Evolutionary conservation across 108 stramenopile species (phyloP).

Genomic region (Skeletonema potamos): DNA sequence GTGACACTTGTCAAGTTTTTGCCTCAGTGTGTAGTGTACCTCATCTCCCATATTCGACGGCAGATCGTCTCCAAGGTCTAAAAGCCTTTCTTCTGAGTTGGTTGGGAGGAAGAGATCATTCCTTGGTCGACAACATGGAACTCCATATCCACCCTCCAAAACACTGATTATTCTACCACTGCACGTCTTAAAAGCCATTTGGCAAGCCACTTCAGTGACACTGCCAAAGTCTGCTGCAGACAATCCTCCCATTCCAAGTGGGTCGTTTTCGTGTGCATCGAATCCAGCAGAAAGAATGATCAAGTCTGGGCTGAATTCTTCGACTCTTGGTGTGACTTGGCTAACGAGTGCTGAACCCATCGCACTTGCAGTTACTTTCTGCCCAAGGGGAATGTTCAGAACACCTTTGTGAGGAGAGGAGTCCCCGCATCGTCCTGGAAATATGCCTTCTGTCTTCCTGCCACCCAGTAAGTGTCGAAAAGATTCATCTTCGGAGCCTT

Average conservation of each 20-base stretch:
- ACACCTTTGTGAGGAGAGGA: slow-evolving; percentile 84
- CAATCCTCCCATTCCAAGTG: slow-evolving; percentile 82
- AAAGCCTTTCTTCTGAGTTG: slow-evolving; percentile 18
- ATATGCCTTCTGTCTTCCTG: slow-evolving; percentile 73
- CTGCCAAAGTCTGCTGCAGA: slow-evolving; percentile 84
- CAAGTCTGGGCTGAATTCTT: slow-evolving; percentile 90
- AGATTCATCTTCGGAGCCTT: slow-evolving; percentile 55
- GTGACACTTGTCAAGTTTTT: slow-evolving; percentile 77
- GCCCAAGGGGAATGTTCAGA: slow-evolving; percentile 85
- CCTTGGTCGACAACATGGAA: slow-evolving; percentile 78
- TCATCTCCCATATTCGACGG: slow-evolving; percentile 74
- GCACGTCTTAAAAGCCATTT: slow-evolving; percentile 85
- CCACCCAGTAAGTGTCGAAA: slow-evolving; percentile 46
- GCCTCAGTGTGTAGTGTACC: slow-evolving; percentile 51
- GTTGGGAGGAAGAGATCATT: slow-evolving; percentile 54
- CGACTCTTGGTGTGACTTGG: slow-evolving; percentile 81
- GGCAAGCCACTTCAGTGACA: slow-evolving; percentile 82
- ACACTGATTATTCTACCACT: slow-evolving; percentile 92
- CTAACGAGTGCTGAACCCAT: slow-evolving; percentile 77
- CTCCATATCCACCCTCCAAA: slow-evolving; percentile 98
- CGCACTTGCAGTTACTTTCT: slow-evolving; percentile 65
- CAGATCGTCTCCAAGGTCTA: slow-evolving; percentile 77
- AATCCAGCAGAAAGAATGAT: slow-evolving; percentile 96
- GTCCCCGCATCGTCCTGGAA: slow-evolving; percentile 86
- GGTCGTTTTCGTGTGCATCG: slow-evolving; percentile 92